Conservation (phyloP, 331 rosid genomes). For the Quercus tomentella region DNA sequence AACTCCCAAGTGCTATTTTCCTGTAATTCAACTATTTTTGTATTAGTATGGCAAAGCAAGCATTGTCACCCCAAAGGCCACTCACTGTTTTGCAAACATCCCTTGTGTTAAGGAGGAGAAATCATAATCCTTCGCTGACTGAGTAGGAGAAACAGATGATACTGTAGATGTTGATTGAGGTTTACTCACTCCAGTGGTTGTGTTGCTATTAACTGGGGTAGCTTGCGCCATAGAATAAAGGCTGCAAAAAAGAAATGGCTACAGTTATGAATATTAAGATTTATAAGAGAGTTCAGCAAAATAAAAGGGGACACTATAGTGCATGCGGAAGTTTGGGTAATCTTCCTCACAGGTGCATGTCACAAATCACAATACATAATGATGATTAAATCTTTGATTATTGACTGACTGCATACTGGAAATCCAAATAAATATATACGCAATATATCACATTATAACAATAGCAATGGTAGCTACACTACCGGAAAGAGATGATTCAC, state of each 20-base stretch:
- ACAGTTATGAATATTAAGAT: slow-evolving; percentile 1
- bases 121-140: slow-evolving; percentile 70
- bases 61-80: slow-evolving; percentile 22
- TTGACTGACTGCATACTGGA: neutral
- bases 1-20: slow-evolving; percentile 30
- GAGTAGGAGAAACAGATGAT: slow-evolving; percentile 45
- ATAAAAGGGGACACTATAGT: neutral
- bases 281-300: neutral
- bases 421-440: no score
- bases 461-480: neutral
- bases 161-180: slow-evolving; percentile 51
- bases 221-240: slow-evolving; percentile 60
- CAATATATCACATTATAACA: neutral
- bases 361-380: no score
- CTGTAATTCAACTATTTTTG: slow-evolving; percentile 53
- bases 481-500: neutral
- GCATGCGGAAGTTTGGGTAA: neutral
- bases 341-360: neutral
- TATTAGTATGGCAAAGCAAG: slow-evolving; percentile 38
- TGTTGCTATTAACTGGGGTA: slow-evolving; percentile 52
- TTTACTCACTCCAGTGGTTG: slow-evolving; percentile 36
- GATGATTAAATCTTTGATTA: neutral
- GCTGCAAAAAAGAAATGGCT: slow-evolving; percentile 40
- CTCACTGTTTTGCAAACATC: slow-evolving; percentile 70
- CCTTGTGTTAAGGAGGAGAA: slow-evolving; percentile 93